Conservation (phyloP, 108 stramenopile species). For the Epithemia pelagica region DNA sequence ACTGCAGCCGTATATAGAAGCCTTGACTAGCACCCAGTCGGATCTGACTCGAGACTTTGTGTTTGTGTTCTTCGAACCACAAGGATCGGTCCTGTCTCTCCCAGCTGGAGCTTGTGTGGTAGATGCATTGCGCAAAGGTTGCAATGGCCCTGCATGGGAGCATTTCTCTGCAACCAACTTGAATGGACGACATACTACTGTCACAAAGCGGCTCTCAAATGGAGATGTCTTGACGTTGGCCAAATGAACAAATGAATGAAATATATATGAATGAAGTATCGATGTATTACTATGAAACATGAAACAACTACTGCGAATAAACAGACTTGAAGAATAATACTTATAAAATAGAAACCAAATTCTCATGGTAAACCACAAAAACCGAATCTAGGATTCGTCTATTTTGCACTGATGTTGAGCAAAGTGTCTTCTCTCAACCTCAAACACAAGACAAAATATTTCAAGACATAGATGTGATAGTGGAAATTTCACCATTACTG, state of each 20-base stretch:
- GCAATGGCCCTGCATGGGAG: slow-evolving; percentile 19
- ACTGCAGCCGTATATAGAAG: slow-evolving; percentile 73
- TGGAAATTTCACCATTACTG: too few species aligned
- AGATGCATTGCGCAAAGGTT: slow-evolving; percentile 60
- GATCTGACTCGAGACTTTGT: slow-evolving; percentile 67
- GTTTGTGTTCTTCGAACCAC: slow-evolving; percentile 50
- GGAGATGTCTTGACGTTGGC: slow-evolving; percentile 51
- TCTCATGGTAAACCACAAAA: too few species aligned
- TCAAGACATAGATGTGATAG: too few species aligned
- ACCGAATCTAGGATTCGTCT: too few species aligned
- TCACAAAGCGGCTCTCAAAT: slow-evolving; percentile 42
- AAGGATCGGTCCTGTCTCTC: slow-evolving; percentile 40
- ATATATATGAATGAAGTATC: too few species aligned
- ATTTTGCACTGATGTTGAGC: too few species aligned
- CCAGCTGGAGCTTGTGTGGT: slow-evolving; percentile 70
- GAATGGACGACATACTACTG: slow-evolving; percentile 39
- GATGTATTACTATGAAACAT: not conserved
- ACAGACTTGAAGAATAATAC: too few species aligned
- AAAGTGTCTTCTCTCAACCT: too few species aligned
- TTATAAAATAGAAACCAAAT: too few species aligned
- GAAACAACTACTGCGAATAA: not conserved
- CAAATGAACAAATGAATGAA: too few species aligned
- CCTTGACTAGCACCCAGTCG: slow-evolving; percentile 55
- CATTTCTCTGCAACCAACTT: slow-evolving; percentile 17
- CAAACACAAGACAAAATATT: too few species aligned